Base-by-base conservation (phyloP, 805 yeast species). In the Kodamaea kakaduensis region DNA sequence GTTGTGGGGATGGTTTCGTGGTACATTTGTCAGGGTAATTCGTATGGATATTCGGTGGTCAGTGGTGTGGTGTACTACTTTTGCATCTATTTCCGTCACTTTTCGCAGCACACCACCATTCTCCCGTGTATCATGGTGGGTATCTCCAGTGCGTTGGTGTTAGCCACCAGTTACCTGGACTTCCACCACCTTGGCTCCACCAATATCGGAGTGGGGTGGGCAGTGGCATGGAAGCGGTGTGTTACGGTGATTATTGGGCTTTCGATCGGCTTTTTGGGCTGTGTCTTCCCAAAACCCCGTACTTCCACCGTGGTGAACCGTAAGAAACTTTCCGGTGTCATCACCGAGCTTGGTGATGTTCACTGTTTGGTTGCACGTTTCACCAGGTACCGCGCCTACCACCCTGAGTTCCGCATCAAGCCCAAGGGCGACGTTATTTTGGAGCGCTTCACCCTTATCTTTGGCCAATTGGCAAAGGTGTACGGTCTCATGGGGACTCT, bases 1-100 rank as follows among this genome's bases (percentile, higher is more conserved):
- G 21, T 60, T 5, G 21, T 49, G 10, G 66, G 64, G 1, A 41
- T 56, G 50, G 52, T 58, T 5, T 51, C 52, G 0, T 60, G 67
- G 67, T 61, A 61, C 36, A 56, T 61, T 15, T 54, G 62, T 2
- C 38, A 56, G 15, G 67, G 67, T 2, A 61, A 59, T 31, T 48
- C 48, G 23, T 61, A 58, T 36, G 66, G 66, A 0, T 57, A 45
- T 39, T 46, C 51, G 4, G 58, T 45, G 4, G 66, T 60, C 1
- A 46, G 55, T 9, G 58, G 52, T 3, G 44, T 59, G 5, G 26
- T 57, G 4, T 54, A 38, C 43, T 31, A 53, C 7, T 50, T 45
- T 32, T 34, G 54, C 16, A 18, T 44, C 2, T 59, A 39, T 36
- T 58, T 56, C 39, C 42, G 65, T 18, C 65, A 59, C 40, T 61